These are phyloP conservation scores for Huiozyma sinensis DNA, from an alignment of 805 yeast species.

Conservation along the genomic window DNA sequence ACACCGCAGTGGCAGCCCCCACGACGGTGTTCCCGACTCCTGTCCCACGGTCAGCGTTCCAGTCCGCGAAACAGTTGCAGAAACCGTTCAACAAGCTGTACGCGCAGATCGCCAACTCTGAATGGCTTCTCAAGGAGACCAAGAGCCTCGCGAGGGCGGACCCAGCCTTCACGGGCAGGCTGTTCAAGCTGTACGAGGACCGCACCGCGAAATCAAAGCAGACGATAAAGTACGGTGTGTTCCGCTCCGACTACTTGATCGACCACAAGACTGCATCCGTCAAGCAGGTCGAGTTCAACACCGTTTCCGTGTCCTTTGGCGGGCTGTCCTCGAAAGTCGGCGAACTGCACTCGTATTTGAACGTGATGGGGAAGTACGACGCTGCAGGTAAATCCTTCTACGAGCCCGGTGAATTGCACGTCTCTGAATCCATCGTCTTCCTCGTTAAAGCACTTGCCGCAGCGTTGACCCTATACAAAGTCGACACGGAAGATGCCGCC, in stretches of 20 bases:
- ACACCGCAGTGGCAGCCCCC: slow-evolving; percentile 56
- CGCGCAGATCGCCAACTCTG: slow-evolving; percentile 47
- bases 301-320: slow-evolving; percentile 92
- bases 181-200: slow-evolving; percentile 33
- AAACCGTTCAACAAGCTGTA: slow-evolving; percentile 62
- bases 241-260: slow-evolving; percentile 82
- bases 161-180: slow-evolving; percentile 68
- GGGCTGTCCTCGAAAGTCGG: slow-evolving; percentile 79
- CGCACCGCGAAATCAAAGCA: slow-evolving; percentile 41
- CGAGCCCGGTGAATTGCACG: slow-evolving; percentile 39
- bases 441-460: slow-evolving; percentile 8
- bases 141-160: slow-evolving; percentile 48
- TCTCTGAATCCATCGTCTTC: slow-evolving; percentile 47
- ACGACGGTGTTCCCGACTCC: slow-evolving; percentile 88
- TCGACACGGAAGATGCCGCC: slow-evolving; percentile 47
- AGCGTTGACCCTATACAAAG: slow-evolving; percentile 20
- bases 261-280: slow-evolving; percentile 38
- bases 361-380: slow-evolving; percentile 45
- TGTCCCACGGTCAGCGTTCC: slow-evolving; percentile 57
- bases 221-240: slow-evolving; percentile 67
- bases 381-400: slow-evolving; percentile 30
- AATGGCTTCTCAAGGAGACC: slow-evolving; percentile 55
- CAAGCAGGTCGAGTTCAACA: slow-evolving; percentile 93
- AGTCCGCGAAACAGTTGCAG: slow-evolving; percentile 58
- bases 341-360: slow-evolving; percentile 57